Base-by-base conservation (phyloP, 2,329 filamentous ascomycete species). In the Colletotrichum caudatum region DNA sequence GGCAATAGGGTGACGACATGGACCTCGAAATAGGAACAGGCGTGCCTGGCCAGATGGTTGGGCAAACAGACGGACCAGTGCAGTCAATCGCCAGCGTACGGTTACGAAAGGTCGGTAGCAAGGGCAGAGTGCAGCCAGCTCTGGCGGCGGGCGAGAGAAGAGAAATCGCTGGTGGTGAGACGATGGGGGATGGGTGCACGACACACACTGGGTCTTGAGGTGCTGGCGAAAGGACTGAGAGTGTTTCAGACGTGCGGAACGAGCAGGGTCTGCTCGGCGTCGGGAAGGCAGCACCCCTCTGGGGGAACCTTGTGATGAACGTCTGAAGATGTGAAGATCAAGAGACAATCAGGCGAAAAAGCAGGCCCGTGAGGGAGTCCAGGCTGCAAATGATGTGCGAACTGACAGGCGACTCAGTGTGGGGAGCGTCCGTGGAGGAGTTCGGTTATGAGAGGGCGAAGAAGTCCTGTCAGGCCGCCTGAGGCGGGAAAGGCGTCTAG, bases 231-330 rank as follows among this genome's bases (percentile, higher is more conserved):
- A 73, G 67, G 71, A 62, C 71, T 69, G 67, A 76, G 78, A 77
- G 76, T 76, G 83, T 84, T 84, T 84, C 83, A 84, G 80, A 74
- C 75, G 76, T 77, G 79, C 78, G 76, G 78, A 76, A 78, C 75
- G 66, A 71, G 68, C 73, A 75, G 73, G 77, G 70, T 71, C 41
- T 71, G 62, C 62, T 65, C 69, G 65, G 76, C 72, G 69, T 70
- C 68, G 72, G 51, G 63, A 65, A 73, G 48, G 50, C 66, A 64
- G 72, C 51, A 62, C 29, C 39, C 59, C 50, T 64, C 59, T 35
- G 65, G 69, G 69, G 69, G 71, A 56, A 61, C 63, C 66, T 69
- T 60, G 67, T 59, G 71, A 59, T 37, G 53, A 65, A 59, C 61
- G 74, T 74, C 68, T 71, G 74, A 75, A 71, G 65, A 68, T 39